Evolutionary conservation across 306 rosid genomes (phyloP).

Genomic region (Quercus glauca): DNA sequence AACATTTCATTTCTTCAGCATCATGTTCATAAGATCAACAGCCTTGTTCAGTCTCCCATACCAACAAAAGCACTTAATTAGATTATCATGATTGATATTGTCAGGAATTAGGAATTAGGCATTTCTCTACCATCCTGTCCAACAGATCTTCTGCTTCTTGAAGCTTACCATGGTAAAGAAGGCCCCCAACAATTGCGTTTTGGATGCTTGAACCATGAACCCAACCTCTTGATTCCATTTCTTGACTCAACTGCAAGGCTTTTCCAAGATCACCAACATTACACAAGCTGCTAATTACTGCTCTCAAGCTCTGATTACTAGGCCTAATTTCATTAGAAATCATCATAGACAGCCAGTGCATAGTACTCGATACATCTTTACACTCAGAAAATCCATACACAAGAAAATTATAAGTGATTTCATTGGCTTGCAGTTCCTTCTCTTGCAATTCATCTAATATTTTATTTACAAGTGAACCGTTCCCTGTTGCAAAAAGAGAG

Average conservation of each 20-base stretch:
- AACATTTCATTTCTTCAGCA: constrained; percentile 63
- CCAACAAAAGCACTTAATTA: constrained; percentile 62
- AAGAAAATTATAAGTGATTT: constrained; percentile 67
- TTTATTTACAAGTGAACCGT: constrained; percentile 35
- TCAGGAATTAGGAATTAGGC: constrained; percentile 60
- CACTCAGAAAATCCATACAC: constrained; percentile 60
- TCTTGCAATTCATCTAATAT: constrained; percentile 55
- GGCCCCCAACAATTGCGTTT: constrained; percentile 48
- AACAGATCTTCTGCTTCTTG: constrained; percentile 68
- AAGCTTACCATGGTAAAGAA: constrained; percentile 52
- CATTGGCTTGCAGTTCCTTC: constrained; percentile 47
- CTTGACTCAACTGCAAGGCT: constrained; percentile 58
- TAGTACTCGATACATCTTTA: constrained; percentile 50
- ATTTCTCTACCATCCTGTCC: constrained; percentile 54
- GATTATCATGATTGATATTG: constrained; percentile 58
- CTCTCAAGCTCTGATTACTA: constrained; percentile 60
- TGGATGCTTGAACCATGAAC: constrained; percentile 62
- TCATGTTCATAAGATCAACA: constrained; percentile 56
- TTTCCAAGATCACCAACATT: constrained; percentile 47
- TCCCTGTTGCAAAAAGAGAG: constrained; percentile 52
- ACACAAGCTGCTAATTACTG: constrained; percentile 55
- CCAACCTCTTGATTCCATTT: constrained; percentile 73
- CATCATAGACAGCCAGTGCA: constrained; percentile 57
- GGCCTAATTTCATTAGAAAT: constrained; percentile 61
- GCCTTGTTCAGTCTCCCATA: constrained; percentile 57